Evolutionary conservation across 164 flowering plant species (phyloP).

Genomic region (Malania oleifera): DNA sequence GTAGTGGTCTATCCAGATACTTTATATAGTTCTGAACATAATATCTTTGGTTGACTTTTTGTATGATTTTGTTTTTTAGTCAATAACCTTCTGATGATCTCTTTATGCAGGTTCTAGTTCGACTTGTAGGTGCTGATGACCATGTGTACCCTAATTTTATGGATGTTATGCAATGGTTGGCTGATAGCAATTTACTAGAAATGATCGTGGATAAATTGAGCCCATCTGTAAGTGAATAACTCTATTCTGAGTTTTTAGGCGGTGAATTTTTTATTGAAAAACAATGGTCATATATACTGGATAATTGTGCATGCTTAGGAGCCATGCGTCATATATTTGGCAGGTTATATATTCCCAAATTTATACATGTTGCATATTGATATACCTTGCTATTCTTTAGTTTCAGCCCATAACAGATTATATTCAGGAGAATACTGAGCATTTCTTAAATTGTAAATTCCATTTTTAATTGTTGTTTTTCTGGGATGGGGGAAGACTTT

Average conservation of each 20-base stretch:
- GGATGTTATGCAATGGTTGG: constrained; percentile 96
- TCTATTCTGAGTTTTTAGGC: not conserved
- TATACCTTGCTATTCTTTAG: no score
- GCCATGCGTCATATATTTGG: no score
- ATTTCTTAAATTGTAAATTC: no score
- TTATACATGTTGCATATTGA: no score
- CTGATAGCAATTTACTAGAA: constrained; percentile 84
- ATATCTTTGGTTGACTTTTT: not conserved
- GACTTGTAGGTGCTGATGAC: constrained; percentile 93
- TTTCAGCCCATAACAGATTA: no score
- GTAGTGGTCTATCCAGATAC: not conserved
- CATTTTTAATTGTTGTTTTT: no score
- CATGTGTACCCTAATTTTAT: constrained; percentile 76
- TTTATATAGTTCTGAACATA: not conserved
- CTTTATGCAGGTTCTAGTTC: constrained; percentile 69
- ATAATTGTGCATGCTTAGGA: not conserved
- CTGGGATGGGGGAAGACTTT: no score
- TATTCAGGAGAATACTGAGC: no score
- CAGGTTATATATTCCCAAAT: no score
- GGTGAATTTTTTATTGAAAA: not conserved
- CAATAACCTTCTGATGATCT: constrained; percentile 5
- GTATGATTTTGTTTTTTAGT: not conserved
- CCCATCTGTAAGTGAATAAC: constrained; percentile 64
- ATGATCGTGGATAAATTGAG: constrained; percentile 94
- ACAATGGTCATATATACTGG: not conserved